Base-by-base conservation (phyloP, 139 green algal species). In the Limnomonas spitsbergensis region DNA sequence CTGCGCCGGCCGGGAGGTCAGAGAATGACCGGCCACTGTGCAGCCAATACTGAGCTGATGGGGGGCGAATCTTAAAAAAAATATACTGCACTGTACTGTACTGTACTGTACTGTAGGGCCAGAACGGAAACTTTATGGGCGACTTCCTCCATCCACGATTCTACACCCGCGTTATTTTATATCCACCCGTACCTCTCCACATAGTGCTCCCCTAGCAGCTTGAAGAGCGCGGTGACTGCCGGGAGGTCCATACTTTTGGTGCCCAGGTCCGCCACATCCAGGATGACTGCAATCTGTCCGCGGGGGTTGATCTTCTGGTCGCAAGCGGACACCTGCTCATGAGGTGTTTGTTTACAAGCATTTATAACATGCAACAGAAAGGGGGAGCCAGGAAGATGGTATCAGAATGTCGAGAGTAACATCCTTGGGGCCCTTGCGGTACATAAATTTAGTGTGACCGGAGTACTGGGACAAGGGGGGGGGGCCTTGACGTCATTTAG, bases 191-290 rank as follows among this genome's bases (percentile, higher is more conserved):
- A 76, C 69, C 69, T 26, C 71, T 83, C 79, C n/a, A 83, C 76
- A 31, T 85, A 85, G 66, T 83, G 79, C 68, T 78, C 69, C 4
- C 73, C 76, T 52, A 87, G 70, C 29, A 88, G 73, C 40, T 72
- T 1, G 53, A 85, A 83, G 14, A 83, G 73, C 37, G 72, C 68
- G 54, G 81, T 66, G 56, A 88, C 80, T n/a, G 80, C 77, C 34
- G 72, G 76, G n/a, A 83, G 40, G 76, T 87, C 82, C 69, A 88
- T 82, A 52, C 39, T 79, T 29, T 79, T 29, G 4, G 80, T 69
- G 27, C 79, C 75, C 67, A 88, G 78, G 56, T 81, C 77, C 1
- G 76, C 74, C 14, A 88, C 71, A 34, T 88, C 83, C 53, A 88
- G 76, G 20, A 88, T 54, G 31, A 81, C 75, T 34, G 37, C 76